A percentile compares a stretch with the other conserved stretches of the same genome.
phyloP scores from a whole-genome alignment of 441 rosid genomes.

The Brassica hybrid region DNA sequence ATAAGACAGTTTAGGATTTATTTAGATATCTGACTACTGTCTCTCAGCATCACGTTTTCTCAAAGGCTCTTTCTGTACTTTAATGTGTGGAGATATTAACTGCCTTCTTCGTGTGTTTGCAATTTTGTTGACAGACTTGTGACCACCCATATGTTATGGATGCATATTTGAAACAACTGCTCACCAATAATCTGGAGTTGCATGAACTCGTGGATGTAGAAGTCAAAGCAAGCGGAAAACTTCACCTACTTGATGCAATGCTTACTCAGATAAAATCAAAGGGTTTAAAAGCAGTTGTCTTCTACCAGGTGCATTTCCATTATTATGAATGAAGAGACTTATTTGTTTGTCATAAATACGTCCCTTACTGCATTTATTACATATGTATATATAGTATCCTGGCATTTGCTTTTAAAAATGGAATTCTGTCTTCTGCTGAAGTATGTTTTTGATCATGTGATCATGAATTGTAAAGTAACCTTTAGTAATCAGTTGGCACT shows the following conservation, averaged over 20 bases:
- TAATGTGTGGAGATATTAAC: slow-evolving; percentile 19
- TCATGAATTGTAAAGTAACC: slow-evolving; percentile 22
- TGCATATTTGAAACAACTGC: slow-evolving; percentile 46
- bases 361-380: slow-evolving; percentile 17
- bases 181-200: slow-evolving; percentile 48
- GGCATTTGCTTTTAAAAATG: slow-evolving; percentile 9
- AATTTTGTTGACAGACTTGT: slow-evolving; percentile 73
- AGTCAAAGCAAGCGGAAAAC: slow-evolving; percentile 92
- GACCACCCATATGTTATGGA: slow-evolving; percentile 87
- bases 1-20: slow-evolving; percentile 26
- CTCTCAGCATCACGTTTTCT: slow-evolving; percentile 20
- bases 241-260: slow-evolving; percentile 77
- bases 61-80: slow-evolving; percentile 15
- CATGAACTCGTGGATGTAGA: slow-evolving; percentile 67
- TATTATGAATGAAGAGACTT: slow-evolving; percentile 18
- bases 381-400: not conserved
- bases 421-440: slow-evolving; percentile 4
- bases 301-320: slow-evolving; percentile 79
- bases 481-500: not conserved
- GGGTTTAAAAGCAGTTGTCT: slow-evolving; percentile 71
- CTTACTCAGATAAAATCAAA: slow-evolving; percentile 64
- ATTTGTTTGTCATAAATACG: slow-evolving; percentile 11
- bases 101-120: slow-evolving; percentile 19
- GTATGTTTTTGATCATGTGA: slow-evolving; percentile 23
- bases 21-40: slow-evolving; percentile 21